Percentiles rank a stretch among this genome's conserved stretches.
Evolutionary conservation across 2,329 filamentous ascomycete genomes (phyloP).

Genomic region (Verticillium albo-atrum): DNA sequence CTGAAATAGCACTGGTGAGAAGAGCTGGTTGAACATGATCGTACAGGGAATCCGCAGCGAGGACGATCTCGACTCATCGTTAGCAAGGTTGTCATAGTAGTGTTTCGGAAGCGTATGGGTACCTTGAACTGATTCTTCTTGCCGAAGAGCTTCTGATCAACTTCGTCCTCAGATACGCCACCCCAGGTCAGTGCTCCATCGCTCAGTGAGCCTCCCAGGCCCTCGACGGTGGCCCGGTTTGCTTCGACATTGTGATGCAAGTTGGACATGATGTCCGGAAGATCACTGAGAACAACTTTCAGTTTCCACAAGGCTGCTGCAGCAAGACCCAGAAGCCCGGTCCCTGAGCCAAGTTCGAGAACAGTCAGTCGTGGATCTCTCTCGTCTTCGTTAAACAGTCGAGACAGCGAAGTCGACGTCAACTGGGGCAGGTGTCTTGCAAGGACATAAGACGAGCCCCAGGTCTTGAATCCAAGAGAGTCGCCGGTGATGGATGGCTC

Average conservation of each 20-base stretch:
- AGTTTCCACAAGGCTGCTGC: conserved; percentile 68
- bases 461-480: conserved; percentile 88
- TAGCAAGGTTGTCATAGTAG: background rate
- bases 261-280: conserved; percentile 80
- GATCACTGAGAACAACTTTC: conserved; percentile 71
- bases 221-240: conserved; percentile 55
- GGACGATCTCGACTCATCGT: conserved; percentile 52
- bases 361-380: conserved; percentile 29
- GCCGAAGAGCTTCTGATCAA: conserved; percentile 40
- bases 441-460: conserved; percentile 86
- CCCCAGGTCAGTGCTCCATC: conserved; percentile 75
- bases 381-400: conserved; percentile 34
- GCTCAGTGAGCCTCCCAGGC: conserved; percentile 50
- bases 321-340: conserved; percentile 83
- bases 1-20: conserved; percentile 64
- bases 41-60: conserved; percentile 86
- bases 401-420: conserved; percentile 36
- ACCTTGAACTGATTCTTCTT: conserved; percentile 48
- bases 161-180: conserved; percentile 34
- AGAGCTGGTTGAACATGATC: conserved; percentile 75
- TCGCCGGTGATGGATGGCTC: conserved; percentile 88
- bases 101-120: conserved; percentile 5
- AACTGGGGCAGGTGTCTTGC: conserved; percentile 63
- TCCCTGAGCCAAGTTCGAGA: conserved; percentile 85
- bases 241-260: conserved; percentile 65